A percentile compares a stretch with the other conserved stretches of the same genome.
Evolutionary conservation across 2,329 filamentous ascomycete species (phyloP).

Genomic region (Aspergillus carbonarius): DNA sequence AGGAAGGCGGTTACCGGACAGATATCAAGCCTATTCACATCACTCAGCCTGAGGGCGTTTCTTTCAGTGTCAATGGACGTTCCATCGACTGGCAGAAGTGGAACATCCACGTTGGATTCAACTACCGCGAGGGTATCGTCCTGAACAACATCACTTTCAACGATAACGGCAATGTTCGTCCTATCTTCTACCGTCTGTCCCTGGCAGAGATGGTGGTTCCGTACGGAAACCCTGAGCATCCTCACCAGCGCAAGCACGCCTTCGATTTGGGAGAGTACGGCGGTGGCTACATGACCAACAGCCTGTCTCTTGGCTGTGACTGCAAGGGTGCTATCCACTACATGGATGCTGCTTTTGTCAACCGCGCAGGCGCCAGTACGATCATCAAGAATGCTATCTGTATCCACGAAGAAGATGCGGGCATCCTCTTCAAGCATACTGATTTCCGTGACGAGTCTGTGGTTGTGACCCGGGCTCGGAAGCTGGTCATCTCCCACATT

Average conservation of each 20-base stretch:
- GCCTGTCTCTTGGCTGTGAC: slow-evolving; percentile 47
- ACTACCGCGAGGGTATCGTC: slow-evolving; percentile 88
- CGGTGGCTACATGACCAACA: slow-evolving; percentile 51
- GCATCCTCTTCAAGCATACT: slow-evolving; percentile 90
- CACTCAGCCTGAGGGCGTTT: slow-evolving; percentile 84
- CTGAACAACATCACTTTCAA: slow-evolving; percentile 88
- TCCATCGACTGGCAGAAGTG: slow-evolving; percentile 88
- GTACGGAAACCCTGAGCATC: slow-evolving; percentile 49
- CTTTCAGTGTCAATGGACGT: slow-evolving; percentile 73
- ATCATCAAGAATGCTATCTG: slow-evolving; percentile 93
- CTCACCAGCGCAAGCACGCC: slow-evolving; percentile 51
- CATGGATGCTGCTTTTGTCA: slow-evolving; percentile 82
- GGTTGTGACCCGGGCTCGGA: slow-evolving; percentile 81
- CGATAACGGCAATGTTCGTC: slow-evolving; percentile 73
- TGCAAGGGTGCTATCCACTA: slow-evolving; percentile 71
- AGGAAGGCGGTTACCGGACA: slow-evolving; percentile 70
- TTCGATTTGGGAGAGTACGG: slow-evolving; percentile 51
- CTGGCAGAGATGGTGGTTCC: slow-evolving; percentile 77
- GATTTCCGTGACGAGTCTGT: slow-evolving; percentile 89
- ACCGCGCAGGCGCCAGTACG: slow-evolving; percentile 69
- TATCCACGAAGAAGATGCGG: slow-evolving; percentile 90
- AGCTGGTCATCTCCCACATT: slow-evolving; percentile 84
- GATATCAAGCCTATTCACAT: slow-evolving; percentile 86
- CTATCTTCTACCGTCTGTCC: slow-evolving; percentile 85
- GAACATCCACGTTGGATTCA: slow-evolving; percentile 91